Evolutionary conservation across 176 grass and related monocot species (phyloP).

Genomic region (Avena sativa): DNA sequence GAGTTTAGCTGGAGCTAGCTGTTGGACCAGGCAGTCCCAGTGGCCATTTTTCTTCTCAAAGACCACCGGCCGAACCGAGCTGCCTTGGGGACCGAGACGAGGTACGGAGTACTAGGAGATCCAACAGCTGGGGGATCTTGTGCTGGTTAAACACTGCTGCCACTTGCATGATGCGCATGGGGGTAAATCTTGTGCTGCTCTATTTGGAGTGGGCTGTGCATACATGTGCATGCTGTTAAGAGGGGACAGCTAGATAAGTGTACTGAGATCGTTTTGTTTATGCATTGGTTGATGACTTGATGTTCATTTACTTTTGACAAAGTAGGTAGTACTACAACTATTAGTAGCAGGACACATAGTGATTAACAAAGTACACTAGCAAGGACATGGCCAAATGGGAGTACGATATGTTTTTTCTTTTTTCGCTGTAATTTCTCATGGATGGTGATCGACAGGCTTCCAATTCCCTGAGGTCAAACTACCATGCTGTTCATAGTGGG

Average conservation of each 20-base stretch:
- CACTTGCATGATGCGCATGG: too few species aligned
- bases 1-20: constrained; percentile 53
- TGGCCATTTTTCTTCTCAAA: background rate
- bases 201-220: background rate
- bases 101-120: background rate
- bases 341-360: background rate
- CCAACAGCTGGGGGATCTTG: constrained; percentile 39
- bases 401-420: background rate
- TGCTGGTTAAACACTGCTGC: background rate
- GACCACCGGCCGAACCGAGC: background rate
- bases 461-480: too few species aligned
- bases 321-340: background rate
- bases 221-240: background rate
- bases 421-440: background rate
- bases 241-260: constrained; percentile 34
- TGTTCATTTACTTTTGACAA: background rate
- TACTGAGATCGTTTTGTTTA: background rate
- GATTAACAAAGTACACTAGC: too few species aligned
- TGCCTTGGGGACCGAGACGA: constrained; percentile 26
- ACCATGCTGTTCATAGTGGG: too few species aligned
- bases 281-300: background rate
- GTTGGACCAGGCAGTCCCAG: constrained; percentile 44
- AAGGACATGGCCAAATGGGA: background rate
- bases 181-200: background rate
- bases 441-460: background rate